Base-by-base conservation (phyloP, 1,284 basidiomycete species). In the Pterula multifida region DNA sequence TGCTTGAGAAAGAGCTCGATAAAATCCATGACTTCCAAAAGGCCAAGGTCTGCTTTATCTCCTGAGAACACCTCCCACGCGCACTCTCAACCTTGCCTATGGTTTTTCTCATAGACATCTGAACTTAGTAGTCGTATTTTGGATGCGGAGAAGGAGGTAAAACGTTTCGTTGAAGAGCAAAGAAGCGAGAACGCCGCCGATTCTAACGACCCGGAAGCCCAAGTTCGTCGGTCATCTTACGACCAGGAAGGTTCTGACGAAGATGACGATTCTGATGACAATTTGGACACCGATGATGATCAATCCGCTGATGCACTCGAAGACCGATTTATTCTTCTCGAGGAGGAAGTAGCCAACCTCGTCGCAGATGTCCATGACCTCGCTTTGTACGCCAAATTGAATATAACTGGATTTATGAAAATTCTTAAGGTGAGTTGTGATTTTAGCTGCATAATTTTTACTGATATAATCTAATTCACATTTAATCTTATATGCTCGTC, bases 301-400 rank as follows among this genome's bases (percentile, higher is more conserved):
- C 78, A 85, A 54, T 85, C 84, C 45, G 72, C 80, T 39, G 87
- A 89, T 57, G 80, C 84, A 17, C 77, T 89, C 22, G 94, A 98
- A 62, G 90, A 92, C 55, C 78, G 85, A 36, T 99, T 97, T 65
- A 81, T 87, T 55, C 78, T 78, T 44, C 73, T 98, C 26, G 94
- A 98, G 67, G 94, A 97, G 61, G 90, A 96, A 62, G 90, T 98
- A 23, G 94, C 95, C 0, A 88, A 82, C 45, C 80, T 99, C 50
- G 95, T 98, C 23, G 95, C 96, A 2, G 96, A 98, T 61, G 95
- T 98, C 4, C 96, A 99, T 63, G 96, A 99, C 66, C 76, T 99
- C 24, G 94, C 95, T 11, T 70, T 95, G 50, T 95, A 93, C 66
- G 88, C 89, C 3, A 98, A 98, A 67, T 78, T 98, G 56, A 97